Evolutionary conservation across 192 early-diverging fungal species (phyloP), one percentile per base, ranked within the genome.

Genomic region (Linnemannia exigua): DNA sequence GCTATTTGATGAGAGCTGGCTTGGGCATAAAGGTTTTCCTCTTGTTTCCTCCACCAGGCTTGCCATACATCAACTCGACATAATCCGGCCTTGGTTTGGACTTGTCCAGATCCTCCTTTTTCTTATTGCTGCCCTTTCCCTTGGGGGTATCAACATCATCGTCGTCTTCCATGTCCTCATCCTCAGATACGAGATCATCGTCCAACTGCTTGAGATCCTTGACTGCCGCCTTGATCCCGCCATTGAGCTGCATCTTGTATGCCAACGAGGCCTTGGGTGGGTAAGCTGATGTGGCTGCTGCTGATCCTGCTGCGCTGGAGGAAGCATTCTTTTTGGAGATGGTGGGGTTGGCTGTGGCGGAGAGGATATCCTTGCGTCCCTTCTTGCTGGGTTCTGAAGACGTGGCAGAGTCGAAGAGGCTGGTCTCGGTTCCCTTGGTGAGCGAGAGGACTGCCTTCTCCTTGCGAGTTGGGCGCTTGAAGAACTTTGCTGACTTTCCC

Each of bases 401-500:
- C 19, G 46, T 79, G 63, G 37, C 79, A 20, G 84, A 58, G 51
- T 86, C 84, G 20, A 80, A 86, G 6, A 86, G 70, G 67, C 84
- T 86, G 46, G 87, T 72, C 33, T 82, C 87, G 12, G 72, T 71
- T 5, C 70, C 74, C 47, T 89, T 89, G 28, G 76, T 86, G 36
- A 91, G 70, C 0, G 81, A 71, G 22, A 72, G 78, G 16, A 88
- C 82, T 37, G 92, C 92, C 87, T 92, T 95, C 72, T 95, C 90
- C 80, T 93, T 92, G 74, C 90, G 91, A 15, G 90, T 90, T 17
- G 93, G 93, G 19, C 94, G 89, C 79, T 93, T 93, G 81, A 92
- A 90, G 67, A 92, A 92, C 87, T 95, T 95, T 76, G 94, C 94
- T 54, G 91, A 92, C 63, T 91, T 93, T 48, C 94, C 94, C 94